A percentile compares a stretch with the other conserved stretches of the same genome.
Evolutionary conservation across 148 eudicot species (phyloP).

Genomic region (Vaccinium darrowii): DNA sequence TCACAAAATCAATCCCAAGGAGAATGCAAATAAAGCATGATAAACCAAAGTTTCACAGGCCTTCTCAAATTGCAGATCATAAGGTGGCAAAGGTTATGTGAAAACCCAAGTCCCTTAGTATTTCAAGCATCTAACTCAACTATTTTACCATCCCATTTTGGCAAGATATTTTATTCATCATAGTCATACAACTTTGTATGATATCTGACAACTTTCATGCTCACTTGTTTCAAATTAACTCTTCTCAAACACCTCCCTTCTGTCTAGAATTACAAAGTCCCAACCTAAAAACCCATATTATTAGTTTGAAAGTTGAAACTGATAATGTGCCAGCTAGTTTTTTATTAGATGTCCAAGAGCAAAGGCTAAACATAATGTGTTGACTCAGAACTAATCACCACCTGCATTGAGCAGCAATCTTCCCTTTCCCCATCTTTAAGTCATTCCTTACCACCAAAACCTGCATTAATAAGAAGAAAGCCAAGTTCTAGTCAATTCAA

Average conservation of each 20-base stretch:
- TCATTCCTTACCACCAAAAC: constrained; percentile 99
- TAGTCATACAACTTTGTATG: background rate
- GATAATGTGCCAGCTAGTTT: background rate
- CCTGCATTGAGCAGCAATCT: constrained; percentile 99
- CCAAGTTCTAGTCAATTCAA: background rate
- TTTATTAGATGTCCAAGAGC: constrained; percentile 1
- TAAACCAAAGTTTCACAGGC: background rate
- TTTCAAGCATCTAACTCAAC: background rate
- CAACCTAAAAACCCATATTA: background rate
- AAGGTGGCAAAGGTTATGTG: background rate
- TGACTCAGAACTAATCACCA: constrained; percentile 15
- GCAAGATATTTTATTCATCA: background rate
- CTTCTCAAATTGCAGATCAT: background rate
- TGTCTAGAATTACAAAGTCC: background rate
- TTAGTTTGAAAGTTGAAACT: background rate
- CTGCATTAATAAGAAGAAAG: constrained; percentile 33
- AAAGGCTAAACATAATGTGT: background rate
- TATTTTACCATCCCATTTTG: background rate
- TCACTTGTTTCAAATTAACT: background rate
- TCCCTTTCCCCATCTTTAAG: constrained; percentile 99
- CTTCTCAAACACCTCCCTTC: background rate
- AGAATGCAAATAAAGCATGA: constrained; percentile 4
- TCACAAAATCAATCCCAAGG: background rate
- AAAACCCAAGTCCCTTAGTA: background rate
- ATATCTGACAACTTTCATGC: background rate